phyloP scores from a whole-genome alignment of 2,329 filamentous ascomycete species.

The Scytalidium sp. region DNA sequence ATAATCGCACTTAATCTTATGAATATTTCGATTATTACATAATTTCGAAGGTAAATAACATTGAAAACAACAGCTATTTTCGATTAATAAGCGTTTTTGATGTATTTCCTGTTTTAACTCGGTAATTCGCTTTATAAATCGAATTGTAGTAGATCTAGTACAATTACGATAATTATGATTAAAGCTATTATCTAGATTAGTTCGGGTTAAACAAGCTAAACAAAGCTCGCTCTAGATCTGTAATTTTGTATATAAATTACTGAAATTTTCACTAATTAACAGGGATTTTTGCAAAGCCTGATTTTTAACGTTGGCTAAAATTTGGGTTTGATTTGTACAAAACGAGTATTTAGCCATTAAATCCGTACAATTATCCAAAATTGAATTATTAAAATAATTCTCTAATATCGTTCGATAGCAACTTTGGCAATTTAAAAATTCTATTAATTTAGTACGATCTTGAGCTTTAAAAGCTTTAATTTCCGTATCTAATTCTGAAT shows the following conservation, averaged over 20 bases:
- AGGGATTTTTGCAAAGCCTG: background rate
- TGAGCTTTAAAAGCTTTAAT: background rate
- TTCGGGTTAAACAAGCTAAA: background rate
- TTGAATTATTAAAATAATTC: background rate
- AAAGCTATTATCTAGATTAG: background rate
- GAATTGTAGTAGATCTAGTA: background rate
- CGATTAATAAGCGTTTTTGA: background rate
- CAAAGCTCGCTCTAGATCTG: background rate
- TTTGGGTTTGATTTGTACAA: background rate
- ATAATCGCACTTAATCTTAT: background rate
- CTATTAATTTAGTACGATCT: background rate
- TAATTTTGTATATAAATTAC: background rate
- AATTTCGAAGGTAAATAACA: background rate
- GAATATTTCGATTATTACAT: background rate
- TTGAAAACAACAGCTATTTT: background rate
- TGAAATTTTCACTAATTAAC: background rate
- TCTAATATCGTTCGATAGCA: background rate
- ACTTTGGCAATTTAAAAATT: background rate
- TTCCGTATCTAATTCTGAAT: too few species aligned
- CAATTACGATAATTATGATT: background rate
- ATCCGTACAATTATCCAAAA: background rate
- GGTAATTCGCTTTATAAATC: background rate
- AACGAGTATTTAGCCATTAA: background rate
- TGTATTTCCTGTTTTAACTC: background rate
- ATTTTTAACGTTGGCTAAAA: background rate